phyloP scores from a whole-genome alignment of 306 rosid genomes.

The Acacia confusa region DNA sequence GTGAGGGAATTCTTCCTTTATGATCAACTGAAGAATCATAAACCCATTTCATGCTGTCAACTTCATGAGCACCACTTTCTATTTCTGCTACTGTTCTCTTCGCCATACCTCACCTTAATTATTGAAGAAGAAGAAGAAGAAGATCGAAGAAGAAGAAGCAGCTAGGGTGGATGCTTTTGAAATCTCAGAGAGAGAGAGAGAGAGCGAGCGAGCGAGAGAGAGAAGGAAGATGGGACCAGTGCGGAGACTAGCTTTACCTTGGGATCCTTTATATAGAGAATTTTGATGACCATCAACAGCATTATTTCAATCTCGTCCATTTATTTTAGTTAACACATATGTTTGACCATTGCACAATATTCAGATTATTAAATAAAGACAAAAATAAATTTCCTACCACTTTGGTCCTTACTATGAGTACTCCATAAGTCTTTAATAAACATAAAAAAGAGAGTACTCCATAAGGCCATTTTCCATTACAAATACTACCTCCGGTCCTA shows the following conservation, averaged over 20 bases:
- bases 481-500: no score
- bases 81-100: neutral
- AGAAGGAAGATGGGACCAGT: neutral
- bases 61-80: slow-evolving; percentile 7
- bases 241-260: neutral
- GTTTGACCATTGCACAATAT: neutral
- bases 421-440: no score
- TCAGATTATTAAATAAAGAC: neutral
- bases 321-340: neutral
- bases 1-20: slow-evolving; percentile 50
- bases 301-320: neutral
- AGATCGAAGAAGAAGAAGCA: neutral
- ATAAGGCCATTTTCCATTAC: no score
- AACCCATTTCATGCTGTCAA: slow-evolving; percentile 45
- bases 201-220: neutral
- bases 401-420: no score
- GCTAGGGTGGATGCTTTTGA: no score
- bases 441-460: no score
- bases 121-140: neutral
- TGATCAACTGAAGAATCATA: slow-evolving; percentile 65
- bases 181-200: neutral
- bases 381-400: no score
- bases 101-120: neutral
- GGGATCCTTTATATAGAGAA: neutral
- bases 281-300: neutral